Evolutionary conservation across 345 rosid genomes (phyloP), one percentile per base, ranked within the genome.

Genomic region (Euphorbia pulcherrima): DNA sequence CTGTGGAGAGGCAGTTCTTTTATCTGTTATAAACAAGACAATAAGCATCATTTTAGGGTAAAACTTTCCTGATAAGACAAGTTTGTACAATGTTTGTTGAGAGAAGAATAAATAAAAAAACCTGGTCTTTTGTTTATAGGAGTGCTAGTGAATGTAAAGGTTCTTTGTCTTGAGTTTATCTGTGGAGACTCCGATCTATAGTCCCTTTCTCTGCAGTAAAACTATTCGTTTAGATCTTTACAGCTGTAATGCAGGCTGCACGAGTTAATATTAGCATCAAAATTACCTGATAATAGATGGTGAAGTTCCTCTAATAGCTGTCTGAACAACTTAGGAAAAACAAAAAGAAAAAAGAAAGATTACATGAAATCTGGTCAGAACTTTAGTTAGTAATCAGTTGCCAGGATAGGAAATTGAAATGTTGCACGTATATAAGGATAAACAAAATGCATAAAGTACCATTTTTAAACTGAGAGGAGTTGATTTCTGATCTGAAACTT

Each of bases 1-100:
- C 48, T 71, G 72, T 4, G 92, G 92, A 67, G 98, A 85, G 37
- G 74, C 47, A 46, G 86, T 18, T 73, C 76, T 69, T 74, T 77
- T 83, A 71, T 70, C 97, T 92, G 78, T 64, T 18, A 18, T 30
- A 40, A 16, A 47, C 35, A 21, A 54, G 21, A 57, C 55, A 54
- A 30, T n/a, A 44, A 47, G 65, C 14, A 16, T 12, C 37, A 40
- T 28, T 30, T 54, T 33, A 16, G 6, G 62, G 2, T 12, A 62
- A 21, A 20, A 28, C 2, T n/a, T 21, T 23, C 8, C 11, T 23
- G 8, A 4, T 3, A n/a, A 55, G 26, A 26, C n/a, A 24, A 55
- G n/a, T 33, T 7, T 33, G 37, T 33, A 33, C 37, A 33, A 33
- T 7, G 37, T 33, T 33, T 33, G 37, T 33, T 11, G 35, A n/a